These are phyloP conservation scores for Ustilago esculenta DNA, from an alignment of 1,284 basidiomycete species.

Conservation along the genomic window DNA sequence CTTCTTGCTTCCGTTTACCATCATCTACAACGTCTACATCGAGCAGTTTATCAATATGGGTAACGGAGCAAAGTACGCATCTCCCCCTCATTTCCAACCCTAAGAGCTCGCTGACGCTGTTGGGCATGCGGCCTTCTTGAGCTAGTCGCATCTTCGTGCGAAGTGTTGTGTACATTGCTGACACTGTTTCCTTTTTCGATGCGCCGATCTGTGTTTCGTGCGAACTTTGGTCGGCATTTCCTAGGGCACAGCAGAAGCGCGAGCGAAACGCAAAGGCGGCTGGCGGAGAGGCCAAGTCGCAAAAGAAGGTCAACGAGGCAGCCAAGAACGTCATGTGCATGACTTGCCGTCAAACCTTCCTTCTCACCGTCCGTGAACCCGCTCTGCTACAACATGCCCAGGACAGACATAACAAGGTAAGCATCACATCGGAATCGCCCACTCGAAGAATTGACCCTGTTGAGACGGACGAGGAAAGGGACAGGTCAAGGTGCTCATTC, in stretches of 20 bases:
- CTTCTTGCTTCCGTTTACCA: too few relatives aligned
- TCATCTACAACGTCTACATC: slow-evolving; percentile 1
- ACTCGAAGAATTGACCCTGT: too few relatives aligned
- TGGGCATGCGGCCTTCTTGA: too few relatives aligned
- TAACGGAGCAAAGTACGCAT: slow-evolving; percentile 57
- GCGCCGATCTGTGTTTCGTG: too few relatives aligned
- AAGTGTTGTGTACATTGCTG: too few relatives aligned
- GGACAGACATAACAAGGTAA: slow-evolving; percentile 59
- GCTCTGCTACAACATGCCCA: slow-evolving; percentile 59
- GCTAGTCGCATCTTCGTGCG: not conserved
- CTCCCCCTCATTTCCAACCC: not conserved
- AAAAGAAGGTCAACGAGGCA: slow-evolving; percentile 67
- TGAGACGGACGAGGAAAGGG: too few relatives aligned
- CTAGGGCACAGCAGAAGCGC: slow-evolving; percentile 64
- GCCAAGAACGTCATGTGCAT: slow-evolving; percentile 70
- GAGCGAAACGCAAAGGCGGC: slow-evolving; percentile 63
- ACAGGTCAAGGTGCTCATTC: too few relatives aligned
- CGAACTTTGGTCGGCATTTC: too few relatives aligned
- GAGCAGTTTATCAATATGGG: slow-evolving; percentile 37
- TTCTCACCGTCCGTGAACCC: slow-evolving; percentile 69
- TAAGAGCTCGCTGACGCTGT: too few relatives aligned
- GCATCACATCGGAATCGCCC: not conserved
- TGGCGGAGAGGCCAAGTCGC: slow-evolving; percentile 56
- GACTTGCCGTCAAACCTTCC: slow-evolving; percentile 70
- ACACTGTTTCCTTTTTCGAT: too few relatives aligned